Evolutionary conservation across 2,329 filamentous ascomycete genomes (phyloP).

Genomic region (Waltergamsia citrina): DNA sequence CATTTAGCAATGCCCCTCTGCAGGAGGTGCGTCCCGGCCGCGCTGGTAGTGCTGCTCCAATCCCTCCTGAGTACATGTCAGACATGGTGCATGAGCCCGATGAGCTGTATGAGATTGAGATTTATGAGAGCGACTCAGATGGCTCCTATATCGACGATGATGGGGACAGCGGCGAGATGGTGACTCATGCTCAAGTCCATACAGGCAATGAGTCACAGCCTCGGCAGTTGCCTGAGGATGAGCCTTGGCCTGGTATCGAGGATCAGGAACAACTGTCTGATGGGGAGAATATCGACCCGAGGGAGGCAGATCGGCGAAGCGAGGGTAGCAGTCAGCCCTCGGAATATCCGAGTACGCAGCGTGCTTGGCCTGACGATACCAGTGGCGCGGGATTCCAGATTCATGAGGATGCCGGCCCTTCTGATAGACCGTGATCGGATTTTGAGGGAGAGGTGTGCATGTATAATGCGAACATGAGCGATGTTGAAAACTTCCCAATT

Average conservation of each 20-base stretch:
- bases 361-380: constrained; percentile 23
- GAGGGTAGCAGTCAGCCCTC: constrained; percentile 41
- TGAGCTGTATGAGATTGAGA: constrained; percentile 22
- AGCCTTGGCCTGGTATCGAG: constrained; percentile 48
- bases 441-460: too few relatives aligned
- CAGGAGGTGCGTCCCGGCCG: constrained; percentile 25
- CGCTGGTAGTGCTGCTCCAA: constrained; percentile 17
- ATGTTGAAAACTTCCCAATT: neutral
- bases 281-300: constrained; percentile 41
- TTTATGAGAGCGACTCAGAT: constrained; percentile 24
- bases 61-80: constrained; percentile 18
- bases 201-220: constrained; percentile 13
- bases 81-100: constrained; percentile 24
- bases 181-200: constrained; percentile 13
- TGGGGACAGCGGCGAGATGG: constrained; percentile 14
- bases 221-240: constrained; percentile 38
- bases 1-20: constrained; percentile 53
- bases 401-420: constrained; percentile 33
- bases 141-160: constrained; percentile 19
- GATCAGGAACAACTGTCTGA: constrained; percentile 34
- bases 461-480: constrained; percentile 10
- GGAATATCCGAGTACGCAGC: constrained; percentile 45
- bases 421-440: too few relatives aligned
- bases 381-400: constrained; percentile 23
- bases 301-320: constrained; percentile 16